Percentiles rank a stretch among this genome's conserved stretches.
Conservation (phyloP, 1,139 yeast species). For the Scheffersomyces cryptocercus region DNA sequence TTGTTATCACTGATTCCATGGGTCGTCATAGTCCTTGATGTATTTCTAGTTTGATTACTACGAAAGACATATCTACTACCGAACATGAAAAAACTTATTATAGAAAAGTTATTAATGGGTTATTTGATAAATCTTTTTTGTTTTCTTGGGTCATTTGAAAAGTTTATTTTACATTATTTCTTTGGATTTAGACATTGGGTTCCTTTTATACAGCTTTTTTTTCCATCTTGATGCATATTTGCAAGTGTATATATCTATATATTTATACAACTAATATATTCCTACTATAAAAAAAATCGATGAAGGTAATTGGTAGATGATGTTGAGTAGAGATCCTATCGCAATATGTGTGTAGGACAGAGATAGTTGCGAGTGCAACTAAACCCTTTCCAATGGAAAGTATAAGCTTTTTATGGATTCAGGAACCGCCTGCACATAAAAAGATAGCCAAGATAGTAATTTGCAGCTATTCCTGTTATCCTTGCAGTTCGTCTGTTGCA, state of each 20-base stretch:
- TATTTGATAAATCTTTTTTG: slow-evolving; percentile 25
- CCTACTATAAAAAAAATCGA: no score
- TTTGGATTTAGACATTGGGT: slow-evolving; percentile 46
- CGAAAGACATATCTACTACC: slow-evolving; percentile 8
- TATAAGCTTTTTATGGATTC: no score
- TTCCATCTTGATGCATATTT: slow-evolving; percentile 3
- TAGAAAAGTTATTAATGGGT: slow-evolving; percentile 34
- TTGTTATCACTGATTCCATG: no score
- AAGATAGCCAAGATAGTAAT: no score
- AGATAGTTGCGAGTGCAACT: no score
- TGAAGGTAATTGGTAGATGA: no score
- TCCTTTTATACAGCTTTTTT: slow-evolving; percentile 22
- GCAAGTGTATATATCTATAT: slow-evolving; percentile 1
- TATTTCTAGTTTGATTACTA: slow-evolving; percentile 12
- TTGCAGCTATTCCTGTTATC: no score
- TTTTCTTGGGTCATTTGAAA: slow-evolving; percentile 23
- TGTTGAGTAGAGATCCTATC: no score
- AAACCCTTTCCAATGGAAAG: no score
- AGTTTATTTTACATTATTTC: slow-evolving; percentile 15
- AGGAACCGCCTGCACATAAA: no score
- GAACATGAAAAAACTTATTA: slow-evolving; percentile 11
- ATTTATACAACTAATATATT: background rate
- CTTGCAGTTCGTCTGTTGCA: no score
- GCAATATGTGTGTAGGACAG: no score
- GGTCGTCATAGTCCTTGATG: slow-evolving; percentile 2